Conservation (phyloP, 176 grass and related monocot species). For the Bonia amplexicaulis region DNA sequence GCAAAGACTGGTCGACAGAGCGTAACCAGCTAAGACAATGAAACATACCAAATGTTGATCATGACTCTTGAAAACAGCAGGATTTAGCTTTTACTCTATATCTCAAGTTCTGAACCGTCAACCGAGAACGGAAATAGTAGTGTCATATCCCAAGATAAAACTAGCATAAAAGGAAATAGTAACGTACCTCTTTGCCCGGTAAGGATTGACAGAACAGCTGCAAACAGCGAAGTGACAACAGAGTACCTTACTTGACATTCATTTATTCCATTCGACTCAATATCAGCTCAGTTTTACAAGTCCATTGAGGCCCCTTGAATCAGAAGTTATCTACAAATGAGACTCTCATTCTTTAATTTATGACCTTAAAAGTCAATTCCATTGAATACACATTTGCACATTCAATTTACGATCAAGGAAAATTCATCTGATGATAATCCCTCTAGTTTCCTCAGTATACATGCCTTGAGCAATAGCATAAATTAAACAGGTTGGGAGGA, state of each 20-base stretch:
- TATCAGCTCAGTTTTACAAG: not conserved
- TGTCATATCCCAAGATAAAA: not conserved
- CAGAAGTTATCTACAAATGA: slow-evolving; percentile 14
- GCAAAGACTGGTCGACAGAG: not conserved
- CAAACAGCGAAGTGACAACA: not conserved
- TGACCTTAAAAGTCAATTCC: slow-evolving; percentile 1
- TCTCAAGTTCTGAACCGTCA: not conserved
- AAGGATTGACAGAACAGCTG: not conserved
- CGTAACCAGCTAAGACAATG: not conserved
- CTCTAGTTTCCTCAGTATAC: slow-evolving; percentile 31
- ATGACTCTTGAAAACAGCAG: not conserved
- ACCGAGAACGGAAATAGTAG: not conserved
- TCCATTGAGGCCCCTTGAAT: not conserved
- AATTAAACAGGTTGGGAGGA: slow-evolving; percentile 12
- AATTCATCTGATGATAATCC: slow-evolving; percentile 21
- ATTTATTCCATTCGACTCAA: not conserved
- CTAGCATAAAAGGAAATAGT: not conserved
- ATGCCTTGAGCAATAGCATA: slow-evolving; percentile 21
- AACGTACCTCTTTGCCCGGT: not conserved
- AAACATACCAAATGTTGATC: not conserved
- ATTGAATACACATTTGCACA: slow-evolving; percentile 31
- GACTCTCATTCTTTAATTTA: slow-evolving; percentile 4
- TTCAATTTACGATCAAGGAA: slow-evolving; percentile 29
- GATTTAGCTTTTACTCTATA: not conserved
- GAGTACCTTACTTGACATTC: not conserved